Conservation (phyloP, 306 rosid genomes). For the Dryas alaskensis region DNA sequence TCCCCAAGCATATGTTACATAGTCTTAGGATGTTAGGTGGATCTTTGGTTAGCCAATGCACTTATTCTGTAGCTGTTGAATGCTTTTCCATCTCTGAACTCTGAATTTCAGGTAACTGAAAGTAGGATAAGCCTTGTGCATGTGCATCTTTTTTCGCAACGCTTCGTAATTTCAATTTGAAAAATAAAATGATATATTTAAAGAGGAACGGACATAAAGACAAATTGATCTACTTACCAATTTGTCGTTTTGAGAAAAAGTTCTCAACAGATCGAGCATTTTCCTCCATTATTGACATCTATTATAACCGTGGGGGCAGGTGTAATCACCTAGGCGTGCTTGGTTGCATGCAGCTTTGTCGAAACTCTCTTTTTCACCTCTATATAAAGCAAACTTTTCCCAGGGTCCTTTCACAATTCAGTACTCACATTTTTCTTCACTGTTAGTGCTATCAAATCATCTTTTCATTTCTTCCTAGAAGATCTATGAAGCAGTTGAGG, state of each 20-base stretch:
- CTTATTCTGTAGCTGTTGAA: not conserved
- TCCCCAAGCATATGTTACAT: not conserved
- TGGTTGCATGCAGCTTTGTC: slow-evolving; percentile 13
- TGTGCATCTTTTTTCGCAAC: not conserved
- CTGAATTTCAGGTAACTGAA: not conserved
- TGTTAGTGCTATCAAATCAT: not conserved
- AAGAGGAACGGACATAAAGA: not conserved
- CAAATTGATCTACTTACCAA: not conserved
- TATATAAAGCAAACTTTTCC: slow-evolving; percentile 4
- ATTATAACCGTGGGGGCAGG: slow-evolving; percentile 1
- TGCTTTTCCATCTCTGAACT: not conserved
- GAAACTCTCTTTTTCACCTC: slow-evolving; percentile 1
- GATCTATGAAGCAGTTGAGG: slow-evolving; percentile 1
- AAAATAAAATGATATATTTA: not conserved
- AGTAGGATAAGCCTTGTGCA: not conserved
- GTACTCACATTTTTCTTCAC: slow-evolving; percentile 6
- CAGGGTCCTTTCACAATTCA: slow-evolving; percentile 1
- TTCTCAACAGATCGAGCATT: not conserved
- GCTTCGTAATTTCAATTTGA: not conserved
- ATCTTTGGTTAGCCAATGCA: not conserved
- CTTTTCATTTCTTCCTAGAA: not conserved
- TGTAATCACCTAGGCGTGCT: slow-evolving; percentile 13
- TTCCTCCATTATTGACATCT: not conserved
- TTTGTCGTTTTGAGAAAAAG: not conserved
- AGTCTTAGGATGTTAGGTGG: not conserved